Base-by-base conservation (phyloP, 306 rosid genomes). In the Lagenaria siceraria region DNA sequence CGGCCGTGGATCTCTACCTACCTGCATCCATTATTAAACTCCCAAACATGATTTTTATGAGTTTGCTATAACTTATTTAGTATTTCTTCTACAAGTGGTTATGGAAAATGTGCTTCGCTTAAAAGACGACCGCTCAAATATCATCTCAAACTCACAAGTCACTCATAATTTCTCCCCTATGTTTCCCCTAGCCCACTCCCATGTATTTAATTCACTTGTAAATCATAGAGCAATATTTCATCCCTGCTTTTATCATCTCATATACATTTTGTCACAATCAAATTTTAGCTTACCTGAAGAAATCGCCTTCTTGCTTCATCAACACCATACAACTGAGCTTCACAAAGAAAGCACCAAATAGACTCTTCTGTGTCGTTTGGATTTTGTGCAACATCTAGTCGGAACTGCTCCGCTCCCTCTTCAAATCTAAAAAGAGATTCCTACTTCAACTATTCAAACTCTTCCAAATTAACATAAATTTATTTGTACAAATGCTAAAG, bases 361-460 rank as follows among this genome's bases (percentile, higher is more conserved):
- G 98, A 91, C 81, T 92, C 98, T 78, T 92, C 98, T 0, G 95
- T 94, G 55, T 94, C 97, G 81, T 92, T 94, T 48, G 98, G 97
- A 80, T 90, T 94, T 66, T 90, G 98, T 3, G 97, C 97, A 81
- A 90, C 93, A 79, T 94, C 98, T 85, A 94, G 78, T 58, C 96
- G 89, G 76, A 94, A 94, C 87, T 94, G 98, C 83, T 90, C 92
- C 51, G 97, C 97, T 74, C 95, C 98, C 78, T 92, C 97, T 80
- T 87, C 93, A 81, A 90, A 89, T 81, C 97, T 91, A 82, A 64
- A 77, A 79, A 75, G 62, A 78, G 51, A 48, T 70, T 59, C 25
- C 40, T 21, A 73, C 74, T 79, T 83, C 62, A 81, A 43, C 15
- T 56, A 4, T 53, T 53, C 65, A 19, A 11, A 43, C 19, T 49